Evolutionary conservation across 495 filamentous ascomycete genomes (phyloP), one percentile per base, ranked within the genome.

Genomic region (Penicillium cinerascens): DNA sequence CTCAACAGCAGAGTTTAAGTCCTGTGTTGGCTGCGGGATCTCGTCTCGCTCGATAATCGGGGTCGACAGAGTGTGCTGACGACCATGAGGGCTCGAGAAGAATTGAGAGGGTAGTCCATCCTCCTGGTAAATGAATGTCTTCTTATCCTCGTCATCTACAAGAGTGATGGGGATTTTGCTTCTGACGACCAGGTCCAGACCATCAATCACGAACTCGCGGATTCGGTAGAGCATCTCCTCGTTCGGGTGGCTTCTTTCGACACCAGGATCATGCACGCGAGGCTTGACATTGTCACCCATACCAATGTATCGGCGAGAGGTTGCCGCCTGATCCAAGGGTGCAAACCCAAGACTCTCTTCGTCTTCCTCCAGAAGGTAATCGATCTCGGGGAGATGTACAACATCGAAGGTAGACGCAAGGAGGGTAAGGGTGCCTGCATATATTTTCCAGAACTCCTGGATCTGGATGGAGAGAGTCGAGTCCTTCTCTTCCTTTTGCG

Each of bases 341-440:
- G 77, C 73, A 66, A 91, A 90, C n/a, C 85, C 86, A 48, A 89
- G 72, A 16, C 82, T 89, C 29, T 87, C 82, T 54, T 82, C 83
- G 63, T 93, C 88, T 64, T 93, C 89, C 49, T 88, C 83, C 2
- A 93, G 73, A 44, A 91, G 72, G 63, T 92, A 92, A 18, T 82
- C 78, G 10, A 85, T 56, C 26, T 72, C 67, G 3, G 81, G 80
- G 20, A 88, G 72, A 42, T 77, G 66, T 16, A 76, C 64, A 6
- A 81, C 72, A 37, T 83, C 74, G 55, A 88, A 88, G 1, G 75
- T 80, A 3, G 78, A 79, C 7, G 78, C 77, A 36, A 89, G 70
- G 3, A 83, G 70, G n/a, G 86, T 86, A 47, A 89, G 61, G 6
- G 81, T 82, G 44, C 78, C 80, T 16, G 84, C 83, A 56, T 89